phyloP scores from a whole-genome alignment of 176 grass and related monocot genomes.

The Carex scoparia region DNA sequence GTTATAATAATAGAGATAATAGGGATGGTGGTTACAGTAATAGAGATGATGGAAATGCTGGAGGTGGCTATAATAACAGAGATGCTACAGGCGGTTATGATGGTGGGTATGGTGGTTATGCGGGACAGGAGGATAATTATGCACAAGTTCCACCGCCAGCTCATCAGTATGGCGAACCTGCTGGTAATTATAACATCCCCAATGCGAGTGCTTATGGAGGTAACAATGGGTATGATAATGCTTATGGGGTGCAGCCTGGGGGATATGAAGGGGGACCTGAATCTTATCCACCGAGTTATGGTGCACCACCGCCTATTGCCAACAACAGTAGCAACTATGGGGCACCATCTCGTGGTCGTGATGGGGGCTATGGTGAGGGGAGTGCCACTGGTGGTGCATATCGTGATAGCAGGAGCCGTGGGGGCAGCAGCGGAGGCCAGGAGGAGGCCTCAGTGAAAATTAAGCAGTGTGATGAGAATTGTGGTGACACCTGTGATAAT shows the following conservation, averaged over 20 bases:
- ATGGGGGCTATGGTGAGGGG: conserved; percentile 59
- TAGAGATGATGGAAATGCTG: conserved; percentile 22
- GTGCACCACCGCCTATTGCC: conserved; percentile 46
- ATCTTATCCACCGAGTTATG: conserved; percentile 76
- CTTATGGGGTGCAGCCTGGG: conserved; percentile 67
- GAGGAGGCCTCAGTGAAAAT: conserved; percentile 43
- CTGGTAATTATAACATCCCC: conserved; percentile 42
- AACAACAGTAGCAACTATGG: conserved; percentile 46
- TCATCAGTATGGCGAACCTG: conserved; percentile 51
- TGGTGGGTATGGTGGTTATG: conserved; percentile 22
- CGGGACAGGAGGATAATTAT: conserved; percentile 40
- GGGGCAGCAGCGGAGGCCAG: conserved; percentile 2
- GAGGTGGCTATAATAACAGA: conserved; percentile 33
- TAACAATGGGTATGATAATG: conserved; percentile 49
- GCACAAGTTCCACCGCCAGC: conserved; percentile 53
- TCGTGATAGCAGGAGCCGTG: conserved; percentile 3
- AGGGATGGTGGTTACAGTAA: conserved; percentile 30
- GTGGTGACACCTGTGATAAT: conserved; percentile 84
- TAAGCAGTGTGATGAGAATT: conserved; percentile 95
- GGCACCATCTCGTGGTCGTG: conserved; percentile 47
- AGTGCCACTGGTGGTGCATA: conserved; percentile 40
- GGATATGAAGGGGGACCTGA: conserved; percentile 54
- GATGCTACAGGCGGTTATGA: not conserved
- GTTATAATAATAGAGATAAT: conserved; percentile 27
- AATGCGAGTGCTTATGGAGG: conserved; percentile 59